Evolutionary conservation across 140 eudicot genomes (phyloP), one percentile per base, ranked within the genome.

Genomic region (Oenanthe javanica): DNA sequence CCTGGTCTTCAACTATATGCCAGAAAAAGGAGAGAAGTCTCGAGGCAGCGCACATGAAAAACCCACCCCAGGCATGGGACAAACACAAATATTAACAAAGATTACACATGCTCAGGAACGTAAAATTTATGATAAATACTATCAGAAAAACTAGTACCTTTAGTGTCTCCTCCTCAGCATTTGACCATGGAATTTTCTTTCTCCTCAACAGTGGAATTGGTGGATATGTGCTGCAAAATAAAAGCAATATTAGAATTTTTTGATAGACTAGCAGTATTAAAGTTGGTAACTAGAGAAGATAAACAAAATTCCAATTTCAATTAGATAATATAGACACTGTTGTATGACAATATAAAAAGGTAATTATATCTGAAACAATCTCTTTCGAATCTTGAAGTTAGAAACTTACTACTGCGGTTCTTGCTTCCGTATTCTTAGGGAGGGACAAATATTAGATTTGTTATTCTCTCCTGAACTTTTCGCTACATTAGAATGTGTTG

Each of bases 151-250:
- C 23, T 52, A 72, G 31, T 82, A 91, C 96, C 96, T 89, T 90
- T 69, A 93, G 82, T 78, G 66, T 83, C 66, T 91, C 89, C 81
- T 84, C 97, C 84, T 93, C 97, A 71, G 50, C 83, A 77, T 79
- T 86, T 19, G 93, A 85, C 98, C 98, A 93, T 18, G 79, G 87
- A 72, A 88, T 78, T 54, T 25, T 84, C 84, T 55, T 86, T 80
- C 98, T 83, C 80, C 90, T 85, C 82, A 71, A 55, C 69, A 70
- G 87, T 61, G 85, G 89, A 76, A 85, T 47, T 46, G 84, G 36
- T 27, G 88, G 88, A 80, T 82, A 78, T 13, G 84, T 75, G 79
- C 98, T 93, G 88, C 88, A 84, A 72, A 79, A n/a, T 54, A 70
- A 40, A 49, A 25, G 79, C 70, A 61, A 70, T 63, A 49, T 81